Base-by-base conservation (phyloP, 495 filamentous ascomycete species). In the Trypethelium eluteriae region DNA sequence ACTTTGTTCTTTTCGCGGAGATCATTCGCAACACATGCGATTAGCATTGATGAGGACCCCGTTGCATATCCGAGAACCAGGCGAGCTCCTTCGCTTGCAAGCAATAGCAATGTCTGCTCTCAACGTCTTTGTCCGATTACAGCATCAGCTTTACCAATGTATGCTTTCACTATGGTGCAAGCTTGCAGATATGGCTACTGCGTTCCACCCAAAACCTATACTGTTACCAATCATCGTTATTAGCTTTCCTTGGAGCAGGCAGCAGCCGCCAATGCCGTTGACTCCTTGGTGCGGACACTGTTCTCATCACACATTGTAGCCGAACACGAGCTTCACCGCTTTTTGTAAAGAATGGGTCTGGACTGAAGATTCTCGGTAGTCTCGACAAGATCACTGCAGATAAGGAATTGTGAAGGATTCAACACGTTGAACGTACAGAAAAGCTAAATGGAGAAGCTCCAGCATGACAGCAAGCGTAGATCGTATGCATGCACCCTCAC, bases 51-150 rank as follows among this genome's bases (percentile, higher is more conserved):
- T 35, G 76, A 78, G 3, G 71, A 73, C 35, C 75, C 74, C 39
- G 75, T 75, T 14, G 76, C 78, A 71, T 74, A 78, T 67, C 76
- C 82, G 62, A 64, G 83, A 74, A 57, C 70, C 67, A 66, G 71
- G 62, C 72, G 81, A 80, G 62, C 85, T 75, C 68, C 77, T 72
- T 79, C 78, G 65, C 67, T 70, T 50, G 77, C 77, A 39, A 78
- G 75, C 93, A 62, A 81, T 82, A 41, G 86, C 86, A 70, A 93
- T 91, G 18, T 88, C 88, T 65, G 86, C 41, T 88, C 62, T 92
- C 92, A 73, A 96, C 96, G 70, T 91, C 92, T 94, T 46, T 7
- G 14, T 9, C 7, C 14, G 41, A 16, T 16, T 16, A 16, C 14
- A 7, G 14, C 14, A 16, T 46, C 41, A 46, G 41, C 41, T 46